Conservation (phyloP, 768 basidiomycete genomes). For the Mycena floridula region DNA sequence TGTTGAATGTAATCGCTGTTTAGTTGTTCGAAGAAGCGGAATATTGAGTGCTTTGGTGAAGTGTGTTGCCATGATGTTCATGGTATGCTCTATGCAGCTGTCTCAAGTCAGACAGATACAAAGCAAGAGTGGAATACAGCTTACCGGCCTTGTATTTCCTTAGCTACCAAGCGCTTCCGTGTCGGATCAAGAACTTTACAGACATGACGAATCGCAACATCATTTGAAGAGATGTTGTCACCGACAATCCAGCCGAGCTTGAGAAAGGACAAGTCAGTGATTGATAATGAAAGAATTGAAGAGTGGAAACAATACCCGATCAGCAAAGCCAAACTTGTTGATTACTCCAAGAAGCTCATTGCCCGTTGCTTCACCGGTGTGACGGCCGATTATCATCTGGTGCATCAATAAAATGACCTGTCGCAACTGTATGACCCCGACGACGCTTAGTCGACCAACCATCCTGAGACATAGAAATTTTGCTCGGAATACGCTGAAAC, state of each 20-base stretch:
- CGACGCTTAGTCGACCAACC: conserved; percentile 10
- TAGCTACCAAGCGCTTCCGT: neutral
- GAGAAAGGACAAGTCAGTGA: neutral
- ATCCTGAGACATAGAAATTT: neutral
- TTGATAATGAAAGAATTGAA: neutral
- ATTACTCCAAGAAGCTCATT: conserved; percentile 9
- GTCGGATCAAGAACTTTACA: conserved; percentile 6
- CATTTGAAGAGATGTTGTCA: conserved; percentile 9
- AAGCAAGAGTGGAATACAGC: neutral
- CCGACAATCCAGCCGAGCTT: conserved; percentile 11
- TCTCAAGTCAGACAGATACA: neutral
- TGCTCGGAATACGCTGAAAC: neutral
- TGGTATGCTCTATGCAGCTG: conserved; percentile 12
- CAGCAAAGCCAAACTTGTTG: conserved; percentile 7
- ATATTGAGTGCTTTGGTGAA: conserved; percentile 10
- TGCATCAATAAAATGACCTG: conserved; percentile 11
- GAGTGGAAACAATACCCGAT: conserved; percentile 6
- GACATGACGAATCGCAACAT: conserved; percentile 7
- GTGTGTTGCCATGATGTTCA: conserved; percentile 9
- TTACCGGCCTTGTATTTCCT: conserved; percentile 6
- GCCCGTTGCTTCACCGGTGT: conserved; percentile 12
- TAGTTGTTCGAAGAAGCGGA: neutral
- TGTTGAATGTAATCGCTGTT: neutral
- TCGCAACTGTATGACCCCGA: too few relatives aligned
- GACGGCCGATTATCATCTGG: conserved; percentile 7